Evolutionary conservation across 192 early-diverging fungal species (phyloP), one percentile per base, ranked within the genome.

Genomic region (Coemansia pectinata): DNA sequence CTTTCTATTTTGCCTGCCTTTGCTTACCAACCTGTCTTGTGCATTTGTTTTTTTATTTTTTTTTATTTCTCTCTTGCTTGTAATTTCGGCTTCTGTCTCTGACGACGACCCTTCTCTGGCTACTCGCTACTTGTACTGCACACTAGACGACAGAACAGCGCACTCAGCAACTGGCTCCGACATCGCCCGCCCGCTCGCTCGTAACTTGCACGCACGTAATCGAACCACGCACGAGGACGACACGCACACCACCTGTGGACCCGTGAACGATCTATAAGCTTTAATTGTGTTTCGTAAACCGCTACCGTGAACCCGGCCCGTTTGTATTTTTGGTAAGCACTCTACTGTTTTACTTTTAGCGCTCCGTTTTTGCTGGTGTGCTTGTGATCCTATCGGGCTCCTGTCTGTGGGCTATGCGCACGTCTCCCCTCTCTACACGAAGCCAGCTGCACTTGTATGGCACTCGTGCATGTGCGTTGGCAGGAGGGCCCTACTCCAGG

Each of bases 1-100:
- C 55, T n/a, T 48, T 53, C 31, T 69, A 29, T 38, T 39, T 42
- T 27, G 38, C 66, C 41, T 67, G 36, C 65, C 42, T 21, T 42
- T 27, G 44, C 53, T 58, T 67, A 36, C 65, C 47, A 39, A 36
- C 44, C 50, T 23, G 52, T 33, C 55, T 33, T 58, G 29, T 58
- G 29, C 29, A 33, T 58, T 58, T 31, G 47, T 48, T 48, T 19
- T 48, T n/a, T 47, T 21, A 21, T 21, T 34, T 31, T 58, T 31
- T 55, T 55, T 55, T 55, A 7, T 25, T 10, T 27, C 52, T 25
- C 52, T n/a, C 11, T 33, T 27, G 52, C 25, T 55, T 33, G 29
- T 23, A 58, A 58, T 15, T 58, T 58, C 55, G 55, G 5, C 29
- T 58, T 29, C 5, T 58, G 27, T 31, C 55, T 58, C 55, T 15